Base-by-base conservation (phyloP, 2,329 filamentous ascomycete genomes). In the Colletotrichum spinosum region DNA sequence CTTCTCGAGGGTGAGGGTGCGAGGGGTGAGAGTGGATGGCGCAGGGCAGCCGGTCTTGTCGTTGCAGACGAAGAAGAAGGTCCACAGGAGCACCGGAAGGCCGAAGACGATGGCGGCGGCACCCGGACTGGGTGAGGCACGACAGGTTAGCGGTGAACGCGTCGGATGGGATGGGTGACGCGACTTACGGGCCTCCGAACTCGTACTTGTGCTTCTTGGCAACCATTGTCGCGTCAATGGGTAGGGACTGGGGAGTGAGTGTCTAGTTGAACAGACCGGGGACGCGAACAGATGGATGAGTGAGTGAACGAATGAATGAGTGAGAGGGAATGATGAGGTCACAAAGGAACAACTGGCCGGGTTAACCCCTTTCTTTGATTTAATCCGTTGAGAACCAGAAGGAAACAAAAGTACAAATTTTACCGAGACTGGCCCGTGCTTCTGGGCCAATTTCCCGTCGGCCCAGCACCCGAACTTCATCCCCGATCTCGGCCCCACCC, bases 31-130 rank as follows among this genome's bases (percentile, higher is more conserved):
- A 5, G 93, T 83, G 0, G 90, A 92, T 2, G 93, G 92, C 0
- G 92, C 89, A 50, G 94, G 94, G 72, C 94, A 97, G 61, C 94
- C 94, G 6, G 92, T 89, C 59, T 94, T 82, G 74, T 97, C 93
- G 77, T 97, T 97, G 84, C 94, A 97, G 71, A 91, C 82, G 72
- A 97, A 94, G 54, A 88, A 86, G 71, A 93, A 89, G 61, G 88
- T 77, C 76, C 94, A 94, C 73, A 92, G 86, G 54, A 93, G 81
- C 25, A 92, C 65, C 0, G 94, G 94, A 1, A 97, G 87, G 53
- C 90, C 90, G 71, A 95, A 90, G 17, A 91, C 90, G 69, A 97
- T 91, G 55, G 81, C 85, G 34, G 89, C 84, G 34, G 92, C 92
- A 60, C 93, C 93, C 53, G 89, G 80, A 50, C 93, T 95, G 33